These are phyloP conservation scores for Dictyostelium brefeldianum DNA, from an alignment of 78 protist species.

Conservation along the genomic window DNA sequence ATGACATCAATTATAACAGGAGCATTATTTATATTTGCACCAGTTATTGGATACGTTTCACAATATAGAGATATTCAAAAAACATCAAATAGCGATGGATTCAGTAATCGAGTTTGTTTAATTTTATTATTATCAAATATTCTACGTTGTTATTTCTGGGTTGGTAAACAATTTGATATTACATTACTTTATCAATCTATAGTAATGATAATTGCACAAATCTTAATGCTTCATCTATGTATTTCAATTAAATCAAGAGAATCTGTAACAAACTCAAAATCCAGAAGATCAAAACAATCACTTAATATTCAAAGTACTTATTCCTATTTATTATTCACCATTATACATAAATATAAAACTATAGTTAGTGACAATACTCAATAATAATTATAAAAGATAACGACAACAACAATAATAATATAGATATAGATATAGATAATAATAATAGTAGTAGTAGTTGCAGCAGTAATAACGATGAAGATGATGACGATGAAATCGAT, in stretches of 20 bases:
- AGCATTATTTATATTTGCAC: constrained; percentile 73
- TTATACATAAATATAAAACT: background rate
- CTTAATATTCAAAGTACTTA: background rate
- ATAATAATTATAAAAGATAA: background rate
- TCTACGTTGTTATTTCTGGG: constrained; percentile 79
- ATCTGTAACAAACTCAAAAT: constrained; percentile 1
- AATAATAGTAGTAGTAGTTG: too few relatives aligned
- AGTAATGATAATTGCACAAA: constrained; percentile 84
- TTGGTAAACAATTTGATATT: constrained; percentile 83
- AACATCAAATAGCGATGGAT: constrained; percentile 61
- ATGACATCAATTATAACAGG: background rate
- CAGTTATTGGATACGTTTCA: constrained; percentile 80
- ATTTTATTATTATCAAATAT: constrained; percentile 79
- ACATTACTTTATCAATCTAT: constrained; percentile 80
- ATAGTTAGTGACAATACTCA: background rate
- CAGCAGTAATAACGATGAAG: too few relatives aligned
- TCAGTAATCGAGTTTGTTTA: constrained; percentile 76
- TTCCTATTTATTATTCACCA: background rate
- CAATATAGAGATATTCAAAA: constrained; percentile 72
- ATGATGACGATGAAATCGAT: background rate
- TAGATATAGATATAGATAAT: background rate
- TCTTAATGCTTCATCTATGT: constrained; percentile 61
- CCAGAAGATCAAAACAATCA: constrained; percentile 18
- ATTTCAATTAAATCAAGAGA: constrained; percentile 33
- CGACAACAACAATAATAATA: background rate